These are phyloP conservation scores for Astrephomene gubernaculifera DNA, from an alignment of 139 green algal species.

Conservation along the genomic window DNA sequence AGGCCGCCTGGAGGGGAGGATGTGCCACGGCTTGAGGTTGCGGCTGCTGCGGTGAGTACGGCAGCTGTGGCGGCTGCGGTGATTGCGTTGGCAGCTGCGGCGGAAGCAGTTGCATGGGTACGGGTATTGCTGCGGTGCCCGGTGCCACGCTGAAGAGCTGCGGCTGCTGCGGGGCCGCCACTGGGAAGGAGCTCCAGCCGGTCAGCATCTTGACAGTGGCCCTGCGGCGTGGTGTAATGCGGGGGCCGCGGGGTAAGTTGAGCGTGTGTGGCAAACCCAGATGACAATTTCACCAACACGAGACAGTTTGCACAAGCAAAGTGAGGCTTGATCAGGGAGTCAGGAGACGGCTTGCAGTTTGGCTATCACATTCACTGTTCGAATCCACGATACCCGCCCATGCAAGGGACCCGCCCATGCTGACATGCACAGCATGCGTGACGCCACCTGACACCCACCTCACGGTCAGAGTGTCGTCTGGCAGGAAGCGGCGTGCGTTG, in stretches of 20 bases:
- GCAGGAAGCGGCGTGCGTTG: constrained; percentile 54
- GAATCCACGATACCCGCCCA: not conserved
- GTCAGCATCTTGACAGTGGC: constrained; percentile 61
- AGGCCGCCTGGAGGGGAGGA: too few species aligned
- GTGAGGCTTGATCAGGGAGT: too few species aligned
- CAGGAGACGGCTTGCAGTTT: not conserved
- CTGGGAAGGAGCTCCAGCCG: constrained; percentile 53
- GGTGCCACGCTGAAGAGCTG: constrained; percentile 7
- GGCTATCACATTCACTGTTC: not conserved
- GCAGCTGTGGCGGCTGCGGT: too few species aligned
- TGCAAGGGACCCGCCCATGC: not conserved
- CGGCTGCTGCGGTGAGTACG: too few species aligned
- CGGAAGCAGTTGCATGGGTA: not conserved
- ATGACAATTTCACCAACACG: too few species aligned
- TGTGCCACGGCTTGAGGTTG: too few species aligned
- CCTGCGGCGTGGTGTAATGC: constrained; percentile 16
- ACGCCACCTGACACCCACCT: constrained; percentile 20
- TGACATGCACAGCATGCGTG: not conserved
- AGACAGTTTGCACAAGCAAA: too few species aligned
- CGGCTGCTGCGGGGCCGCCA: not conserved
- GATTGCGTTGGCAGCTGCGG: not conserved
- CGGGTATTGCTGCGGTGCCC: not conserved
- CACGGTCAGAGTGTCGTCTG: constrained; percentile 48
- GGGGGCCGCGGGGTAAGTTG: too few species aligned
- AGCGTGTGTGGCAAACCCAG: not conserved